Percentiles rank a stretch among this genome's conserved stretches.
These are phyloP conservation scores for Hypoxylon sp. DNA, from an alignment of 2,329 filamentous ascomycete genomes.

Conservation along the genomic window DNA sequence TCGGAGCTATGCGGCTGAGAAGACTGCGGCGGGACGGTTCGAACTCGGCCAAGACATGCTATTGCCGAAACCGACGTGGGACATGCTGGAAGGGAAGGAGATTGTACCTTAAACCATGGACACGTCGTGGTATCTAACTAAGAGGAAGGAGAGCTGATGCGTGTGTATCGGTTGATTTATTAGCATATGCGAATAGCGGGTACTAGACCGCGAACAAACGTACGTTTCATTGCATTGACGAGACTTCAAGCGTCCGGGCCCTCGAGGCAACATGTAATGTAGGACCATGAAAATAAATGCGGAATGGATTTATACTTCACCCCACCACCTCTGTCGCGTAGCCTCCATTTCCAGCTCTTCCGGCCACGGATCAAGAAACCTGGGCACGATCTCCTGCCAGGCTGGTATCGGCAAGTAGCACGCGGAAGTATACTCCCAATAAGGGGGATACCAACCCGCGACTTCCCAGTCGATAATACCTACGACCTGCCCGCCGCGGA, in stretches of 20 bases:
- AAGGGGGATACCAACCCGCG: conserved; percentile 52
- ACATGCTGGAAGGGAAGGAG: conserved; percentile 48
- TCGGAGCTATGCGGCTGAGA: conserved; percentile 53
- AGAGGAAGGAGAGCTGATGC: too few species aligned
- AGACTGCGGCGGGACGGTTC: conserved; percentile 48
- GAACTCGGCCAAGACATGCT: conserved; percentile 12
- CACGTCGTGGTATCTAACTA: neutral
- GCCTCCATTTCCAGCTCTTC: conserved; percentile 58
- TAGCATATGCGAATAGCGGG: too few species aligned
- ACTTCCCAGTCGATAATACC: conserved; percentile 58
- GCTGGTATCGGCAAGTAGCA: conserved; percentile 45
- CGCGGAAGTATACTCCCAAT: conserved; percentile 53
- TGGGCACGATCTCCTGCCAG: conserved; percentile 53
- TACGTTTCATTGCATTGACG: too few species aligned
- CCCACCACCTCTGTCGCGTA: conserved; percentile 55
- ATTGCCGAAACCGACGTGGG: conserved; percentile 51
- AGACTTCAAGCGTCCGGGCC: too few species aligned
- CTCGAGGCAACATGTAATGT: too few species aligned
- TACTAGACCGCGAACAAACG: too few species aligned
- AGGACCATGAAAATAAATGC: too few species aligned
- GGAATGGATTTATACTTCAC: conserved; percentile 42
- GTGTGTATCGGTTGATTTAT: too few species aligned
- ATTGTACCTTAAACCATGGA: conserved; percentile 32
- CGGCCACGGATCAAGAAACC: conserved; percentile 55
- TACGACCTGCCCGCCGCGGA: conserved; percentile 56